Base-by-base conservation (phyloP, 225 moss, liverwort and hornwort genomes). In the Antitrichia curtipendula region DNA sequence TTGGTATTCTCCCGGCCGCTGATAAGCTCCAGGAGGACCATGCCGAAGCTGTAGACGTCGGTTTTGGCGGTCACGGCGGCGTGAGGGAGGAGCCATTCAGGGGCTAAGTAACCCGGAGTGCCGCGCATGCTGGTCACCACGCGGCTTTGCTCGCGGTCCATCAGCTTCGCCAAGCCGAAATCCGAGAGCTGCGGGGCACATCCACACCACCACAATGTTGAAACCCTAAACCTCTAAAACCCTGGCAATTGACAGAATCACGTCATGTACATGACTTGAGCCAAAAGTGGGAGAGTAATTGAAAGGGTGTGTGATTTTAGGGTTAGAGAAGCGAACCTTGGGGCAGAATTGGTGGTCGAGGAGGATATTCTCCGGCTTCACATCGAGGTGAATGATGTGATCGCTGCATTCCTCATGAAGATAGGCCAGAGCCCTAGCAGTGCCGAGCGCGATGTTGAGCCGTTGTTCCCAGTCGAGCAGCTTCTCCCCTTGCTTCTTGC, bases 291-390 rank as follows among this genome's bases (percentile, higher is more conserved):
- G 20, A 65, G 18, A 25, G 54, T 20, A 16, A 73, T 73, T 16
- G 38, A 65, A 41, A 65, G 47, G 22, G 19, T 6, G 47, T 27
- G 15, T 64, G 77, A 84, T 47, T 14, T 40, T 50, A 64, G 65
- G 75, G 36, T 59, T 65, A 52, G 81, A 36, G 5, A 45, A 70
- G 29, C 83, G n/a, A 75, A 96, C 92, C 94, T 96, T 95, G 54
- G 96, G 95, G 49, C 89, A 89, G 73, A 92, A 96, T 45, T 87
- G 85, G 50, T 93, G 90, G 53, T 92, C 93, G 7, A 96, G 94
- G 34, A 96, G 91, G n/a, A 96, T 95, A 77, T 96, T 96, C 76
- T 95, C 94, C 29, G 95, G 95, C 84, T 96, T 96, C 87, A 96
- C 94, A 75, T 96, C 96, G 27, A 95, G 93, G 85, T 96, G 96